phyloP scores from a whole-genome alignment of 345 rosid genomes.

The Lenwebbia sp. region DNA sequence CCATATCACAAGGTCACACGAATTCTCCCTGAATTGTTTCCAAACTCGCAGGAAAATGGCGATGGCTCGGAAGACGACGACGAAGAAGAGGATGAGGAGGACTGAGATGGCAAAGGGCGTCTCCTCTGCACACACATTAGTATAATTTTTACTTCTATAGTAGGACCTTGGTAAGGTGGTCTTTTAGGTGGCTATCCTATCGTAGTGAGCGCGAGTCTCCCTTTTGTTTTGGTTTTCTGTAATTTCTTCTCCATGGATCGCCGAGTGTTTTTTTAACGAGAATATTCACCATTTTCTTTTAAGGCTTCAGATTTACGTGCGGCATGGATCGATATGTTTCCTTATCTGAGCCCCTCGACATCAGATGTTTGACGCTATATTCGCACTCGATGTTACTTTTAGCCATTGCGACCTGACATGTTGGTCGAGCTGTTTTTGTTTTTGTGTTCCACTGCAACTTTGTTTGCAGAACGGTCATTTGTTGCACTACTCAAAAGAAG shows the following conservation, averaged over 20 bases:
- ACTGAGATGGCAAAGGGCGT: not conserved
- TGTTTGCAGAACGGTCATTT: not conserved
- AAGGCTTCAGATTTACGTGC: not conserved
- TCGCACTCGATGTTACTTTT: not conserved
- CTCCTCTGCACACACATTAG: not conserved
- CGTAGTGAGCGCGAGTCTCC: not conserved
- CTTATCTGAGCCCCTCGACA: not conserved
- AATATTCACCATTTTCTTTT: not conserved
- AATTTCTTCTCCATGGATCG: not conserved
- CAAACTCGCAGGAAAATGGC: not conserved
- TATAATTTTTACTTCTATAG: not conserved
- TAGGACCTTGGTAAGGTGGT: not conserved
- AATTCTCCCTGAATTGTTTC: not conserved
- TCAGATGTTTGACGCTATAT: not conserved
- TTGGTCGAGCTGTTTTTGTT: not conserved
- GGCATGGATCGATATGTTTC: not conserved
- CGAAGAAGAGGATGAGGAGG: constrained; percentile 7
- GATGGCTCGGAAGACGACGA: not conserved
- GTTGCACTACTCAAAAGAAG: not conserved
- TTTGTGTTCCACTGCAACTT: not conserved
- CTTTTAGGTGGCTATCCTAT: not conserved
- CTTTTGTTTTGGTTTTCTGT: not conserved
- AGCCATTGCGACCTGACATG: not conserved
- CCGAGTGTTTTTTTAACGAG: not conserved
- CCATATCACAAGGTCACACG: not conserved